Percentiles rank a stretch among this genome's conserved stretches.
Evolutionary conservation across 225 moss, liverwort and hornwort species (phyloP).

Genomic region (Marchantia paleacea): DNA sequence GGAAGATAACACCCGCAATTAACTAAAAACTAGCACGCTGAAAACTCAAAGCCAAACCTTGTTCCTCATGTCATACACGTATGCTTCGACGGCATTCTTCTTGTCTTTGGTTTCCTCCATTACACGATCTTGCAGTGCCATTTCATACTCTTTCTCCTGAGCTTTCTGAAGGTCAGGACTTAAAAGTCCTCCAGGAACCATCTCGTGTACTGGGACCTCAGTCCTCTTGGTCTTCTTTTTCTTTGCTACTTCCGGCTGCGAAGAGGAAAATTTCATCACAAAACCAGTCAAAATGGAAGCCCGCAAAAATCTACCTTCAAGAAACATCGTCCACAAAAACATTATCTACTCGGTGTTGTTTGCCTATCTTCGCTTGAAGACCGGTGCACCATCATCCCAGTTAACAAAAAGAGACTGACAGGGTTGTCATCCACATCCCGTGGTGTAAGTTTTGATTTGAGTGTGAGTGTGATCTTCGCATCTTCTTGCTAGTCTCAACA

Average conservation of each 20-base stretch:
- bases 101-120: slow-evolving; percentile 99
- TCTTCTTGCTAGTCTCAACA: too few relatives aligned
- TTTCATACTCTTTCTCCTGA: slow-evolving; percentile 91
- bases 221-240: slow-evolving; percentile 93
- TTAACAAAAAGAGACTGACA: too few relatives aligned
- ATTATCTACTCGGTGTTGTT: not conserved
- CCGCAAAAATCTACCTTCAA: too few relatives aligned
- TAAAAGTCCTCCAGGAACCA: slow-evolving; percentile 62
- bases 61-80: slow-evolving; percentile 97
- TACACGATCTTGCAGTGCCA: slow-evolving; percentile 97
- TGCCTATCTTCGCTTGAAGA: not conserved
- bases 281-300: too few relatives aligned
- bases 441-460: too few relatives aligned
- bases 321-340: too few relatives aligned
- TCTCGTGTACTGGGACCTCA: slow-evolving; percentile 85
- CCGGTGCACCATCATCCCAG: not conserved
- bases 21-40: not conserved
- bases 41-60: slow-evolving; percentile 38
- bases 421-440: too few relatives aligned
- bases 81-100: slow-evolving; percentile 98
- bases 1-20: too few relatives aligned
- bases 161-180: slow-evolving; percentile 66
- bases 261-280: not conserved
- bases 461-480: too few relatives aligned
- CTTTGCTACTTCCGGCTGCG: slow-evolving; percentile 62